Conservation (phyloP, 257 asterid genomes). For the Solanum peruvianum region DNA sequence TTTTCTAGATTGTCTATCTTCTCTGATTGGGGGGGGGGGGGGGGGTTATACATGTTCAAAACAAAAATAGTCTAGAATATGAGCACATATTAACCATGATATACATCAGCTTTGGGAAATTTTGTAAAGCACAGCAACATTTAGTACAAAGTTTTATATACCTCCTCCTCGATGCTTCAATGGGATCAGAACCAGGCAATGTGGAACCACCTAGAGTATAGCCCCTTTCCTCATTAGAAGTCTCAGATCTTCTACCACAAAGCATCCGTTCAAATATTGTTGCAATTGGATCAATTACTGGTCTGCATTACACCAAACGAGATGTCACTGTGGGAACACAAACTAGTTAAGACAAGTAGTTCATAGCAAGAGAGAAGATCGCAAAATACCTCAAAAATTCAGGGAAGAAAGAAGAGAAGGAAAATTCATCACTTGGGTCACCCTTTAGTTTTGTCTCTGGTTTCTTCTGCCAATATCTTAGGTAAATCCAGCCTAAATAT, state of each 20-base stretch:
- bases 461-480: constrained; percentile 80
- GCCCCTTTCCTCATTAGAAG: constrained; percentile 41
- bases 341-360: not conserved
- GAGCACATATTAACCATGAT: not conserved
- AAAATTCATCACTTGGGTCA: constrained; percentile 92
- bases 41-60: not conserved
- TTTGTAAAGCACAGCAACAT: not conserved
- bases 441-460: constrained; percentile 71
- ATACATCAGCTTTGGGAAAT: not conserved
- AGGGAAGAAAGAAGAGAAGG: constrained; percentile 76
- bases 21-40: not conserved
- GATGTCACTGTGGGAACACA: constrained; percentile 4
- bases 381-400: constrained; percentile 44
- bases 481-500: constrained; percentile 84
- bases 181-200: constrained; percentile 81
- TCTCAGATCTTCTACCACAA: constrained; percentile 74
- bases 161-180: constrained; percentile 94
- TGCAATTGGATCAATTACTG: constrained; percentile 67
- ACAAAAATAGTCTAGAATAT: not conserved
- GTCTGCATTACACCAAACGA: constrained; percentile 36
- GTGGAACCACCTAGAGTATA: constrained; percentile 47
- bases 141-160: constrained; percentile 8
- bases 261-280: constrained; percentile 50
- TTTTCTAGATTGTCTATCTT: not conserved
- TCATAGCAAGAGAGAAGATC: not conserved